A percentile compares a stretch with the other conserved stretches of the same genome.
Evolutionary conservation across 345 rosid species (phyloP).

Genomic region (Salix koriyanagi): DNA sequence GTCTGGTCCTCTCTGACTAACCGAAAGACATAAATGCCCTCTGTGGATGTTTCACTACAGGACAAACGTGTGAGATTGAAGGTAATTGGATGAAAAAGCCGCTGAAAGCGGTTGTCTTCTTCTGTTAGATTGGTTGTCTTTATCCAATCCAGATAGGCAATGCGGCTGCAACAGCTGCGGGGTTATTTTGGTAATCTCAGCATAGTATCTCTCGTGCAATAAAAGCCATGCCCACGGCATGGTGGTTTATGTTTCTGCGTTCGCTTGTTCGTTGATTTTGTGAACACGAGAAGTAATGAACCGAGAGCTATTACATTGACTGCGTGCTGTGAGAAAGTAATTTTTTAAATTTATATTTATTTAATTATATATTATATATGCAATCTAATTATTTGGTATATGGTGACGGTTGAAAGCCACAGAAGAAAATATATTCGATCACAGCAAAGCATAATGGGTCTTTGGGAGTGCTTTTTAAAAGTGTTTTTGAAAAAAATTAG

Average conservation of each 20-base stretch:
- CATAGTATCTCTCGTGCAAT: not conserved
- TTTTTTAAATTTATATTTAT: too few relatives aligned
- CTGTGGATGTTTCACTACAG: not conserved
- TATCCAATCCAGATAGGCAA: constrained; percentile 8
- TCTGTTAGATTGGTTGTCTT: constrained; percentile 4
- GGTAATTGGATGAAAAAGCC: constrained; percentile 24
- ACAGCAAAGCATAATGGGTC: too few relatives aligned
- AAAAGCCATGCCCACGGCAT: not conserved
- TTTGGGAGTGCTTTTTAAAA: too few relatives aligned
- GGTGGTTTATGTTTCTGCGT: not conserved
- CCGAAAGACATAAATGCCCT: not conserved
- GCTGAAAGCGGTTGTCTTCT: constrained; percentile 24
- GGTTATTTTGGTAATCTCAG: not conserved
- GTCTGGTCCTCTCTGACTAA: not conserved
- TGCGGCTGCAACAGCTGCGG: not conserved
- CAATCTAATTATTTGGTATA: too few relatives aligned
- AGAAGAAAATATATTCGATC: too few relatives aligned
- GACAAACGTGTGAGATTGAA: not conserved
- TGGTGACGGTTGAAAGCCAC: too few relatives aligned
- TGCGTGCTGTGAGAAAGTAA: too few relatives aligned
- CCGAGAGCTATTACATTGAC: too few relatives aligned
- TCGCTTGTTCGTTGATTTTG: not conserved
- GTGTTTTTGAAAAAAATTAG: too few relatives aligned
- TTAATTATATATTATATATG: too few relatives aligned
- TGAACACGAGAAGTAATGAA: too few relatives aligned